Percentiles rank a stretch among this genome's conserved stretches.
These are phyloP conservation scores for Sporobolomyces phaffii DNA, from an alignment of 768 basidiomycete species.

Conservation along the genomic window DNA sequence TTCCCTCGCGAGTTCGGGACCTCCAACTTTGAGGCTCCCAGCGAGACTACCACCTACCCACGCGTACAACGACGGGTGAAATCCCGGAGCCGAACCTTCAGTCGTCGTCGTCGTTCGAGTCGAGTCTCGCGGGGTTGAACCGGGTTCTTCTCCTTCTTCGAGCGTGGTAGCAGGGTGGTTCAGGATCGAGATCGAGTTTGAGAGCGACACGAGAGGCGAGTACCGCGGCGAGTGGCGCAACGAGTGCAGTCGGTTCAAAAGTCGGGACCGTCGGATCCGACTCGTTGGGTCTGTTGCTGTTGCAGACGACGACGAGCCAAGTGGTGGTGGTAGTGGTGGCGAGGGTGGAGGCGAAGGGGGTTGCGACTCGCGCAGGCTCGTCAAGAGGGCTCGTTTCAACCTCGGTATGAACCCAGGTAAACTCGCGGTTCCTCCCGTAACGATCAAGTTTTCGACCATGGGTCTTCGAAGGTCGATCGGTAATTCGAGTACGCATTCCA, in stretches of 20 bases:
- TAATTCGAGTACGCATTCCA: constrained; percentile 60
- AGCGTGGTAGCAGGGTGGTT: constrained; percentile 78
- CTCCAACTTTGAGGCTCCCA: constrained; percentile 80
- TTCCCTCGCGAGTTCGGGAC: constrained; percentile 72
- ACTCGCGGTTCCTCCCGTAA: constrained; percentile 84
- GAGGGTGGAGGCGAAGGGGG: constrained; percentile 27
- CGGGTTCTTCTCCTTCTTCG: no score
- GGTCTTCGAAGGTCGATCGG: constrained; percentile 84
- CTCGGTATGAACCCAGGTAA: constrained; percentile 88
- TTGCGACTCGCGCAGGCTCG: constrained; percentile 51
- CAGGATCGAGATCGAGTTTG: constrained; percentile 68
- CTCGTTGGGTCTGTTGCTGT: no score
- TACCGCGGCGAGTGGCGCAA: constrained; percentile 57
- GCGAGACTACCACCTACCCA: constrained; percentile 95
- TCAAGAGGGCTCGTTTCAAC: constrained; percentile 69
- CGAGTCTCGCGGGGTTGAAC: neutral
- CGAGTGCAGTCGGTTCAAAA: constrained; percentile 14
- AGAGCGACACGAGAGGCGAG: constrained; percentile 62
- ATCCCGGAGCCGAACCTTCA: constrained; percentile 80
- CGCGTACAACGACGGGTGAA: constrained; percentile 67
- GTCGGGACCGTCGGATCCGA: constrained; percentile 16
- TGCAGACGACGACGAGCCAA: no score
- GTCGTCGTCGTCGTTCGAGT: constrained; percentile 49
- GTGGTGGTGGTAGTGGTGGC: neutral
- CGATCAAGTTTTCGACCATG: constrained; percentile 73